Percentiles rank a stretch among this genome's conserved stretches.
These are phyloP conservation scores for Parasitella parasitica DNA, from an alignment of 371 early-diverging fungal species.

Conservation along the genomic window DNA sequence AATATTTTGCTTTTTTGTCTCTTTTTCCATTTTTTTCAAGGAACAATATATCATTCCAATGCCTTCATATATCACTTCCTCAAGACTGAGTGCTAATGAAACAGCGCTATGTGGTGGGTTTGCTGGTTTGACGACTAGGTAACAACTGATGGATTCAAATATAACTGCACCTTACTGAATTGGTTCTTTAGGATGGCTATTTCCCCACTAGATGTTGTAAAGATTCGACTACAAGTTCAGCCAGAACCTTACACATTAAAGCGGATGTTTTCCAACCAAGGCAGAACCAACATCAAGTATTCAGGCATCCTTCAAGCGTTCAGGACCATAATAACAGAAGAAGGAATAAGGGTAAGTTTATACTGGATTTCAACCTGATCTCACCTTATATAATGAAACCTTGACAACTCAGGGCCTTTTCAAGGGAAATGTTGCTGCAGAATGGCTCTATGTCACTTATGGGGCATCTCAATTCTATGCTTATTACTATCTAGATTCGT, in stretches of 20 bases:
- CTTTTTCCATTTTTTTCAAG: background rate
- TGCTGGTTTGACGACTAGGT: conserved; percentile 62
- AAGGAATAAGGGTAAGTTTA: conserved; percentile 58
- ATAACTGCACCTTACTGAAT: too few relatives aligned
- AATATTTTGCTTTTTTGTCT: background rate
- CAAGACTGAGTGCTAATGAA: conserved; percentile 50
- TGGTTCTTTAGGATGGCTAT: conserved; percentile 52
- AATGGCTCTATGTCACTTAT: conserved; percentile 83
- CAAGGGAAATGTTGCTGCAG: conserved; percentile 90
- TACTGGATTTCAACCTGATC: too few relatives aligned
- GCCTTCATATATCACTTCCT: conserved; percentile 33
- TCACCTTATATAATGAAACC: too few relatives aligned
- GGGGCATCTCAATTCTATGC: conserved; percentile 83
- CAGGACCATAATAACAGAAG: conserved; percentile 58
- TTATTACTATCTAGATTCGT: conserved; percentile 55
- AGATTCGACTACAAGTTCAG: conserved; percentile 78
- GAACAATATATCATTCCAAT: background rate
- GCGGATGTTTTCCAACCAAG: background rate
- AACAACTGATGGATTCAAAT: background rate
- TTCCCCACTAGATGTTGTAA: conserved; percentile 90
- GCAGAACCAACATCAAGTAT: conserved; percentile 39
- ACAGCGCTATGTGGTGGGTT: conserved; percentile 62
- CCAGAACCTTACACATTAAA: conserved; percentile 11
- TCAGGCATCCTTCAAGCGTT: conserved; percentile 49
- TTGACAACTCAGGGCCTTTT: conserved; percentile 63